Percentiles rank a stretch among this genome's conserved stretches.
Conservation (phyloP, 2,329 filamentous ascomycete genomes). For the Monosporascus sp. region DNA sequence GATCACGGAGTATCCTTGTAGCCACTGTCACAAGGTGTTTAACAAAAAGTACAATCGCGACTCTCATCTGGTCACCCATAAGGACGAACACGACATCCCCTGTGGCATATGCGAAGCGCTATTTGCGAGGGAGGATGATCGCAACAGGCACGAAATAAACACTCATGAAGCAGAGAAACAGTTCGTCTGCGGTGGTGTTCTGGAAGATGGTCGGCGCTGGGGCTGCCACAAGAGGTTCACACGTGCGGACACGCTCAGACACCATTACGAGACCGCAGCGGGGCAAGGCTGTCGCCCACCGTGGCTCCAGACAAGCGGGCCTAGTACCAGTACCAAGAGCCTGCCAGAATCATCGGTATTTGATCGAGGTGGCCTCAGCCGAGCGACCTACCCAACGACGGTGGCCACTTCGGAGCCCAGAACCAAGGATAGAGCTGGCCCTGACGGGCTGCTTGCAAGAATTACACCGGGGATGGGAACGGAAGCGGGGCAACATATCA, state of each 20-base stretch:
- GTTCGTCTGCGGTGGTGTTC: conserved; percentile 1
- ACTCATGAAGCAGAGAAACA: not conserved
- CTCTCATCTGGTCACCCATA: conserved; percentile 1
- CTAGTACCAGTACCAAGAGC: no score
- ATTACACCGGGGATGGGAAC: no score
- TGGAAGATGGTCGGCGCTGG: conserved; percentile 1
- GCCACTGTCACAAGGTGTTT: conserved; percentile 1
- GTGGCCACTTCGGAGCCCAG: no score
- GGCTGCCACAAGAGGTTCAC: conserved; percentile 2
- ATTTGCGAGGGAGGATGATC: not conserved
- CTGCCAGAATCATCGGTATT: no score
- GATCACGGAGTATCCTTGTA: conserved; percentile 1
- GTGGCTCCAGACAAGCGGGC: no score
- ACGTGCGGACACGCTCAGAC: conserved; percentile 1
- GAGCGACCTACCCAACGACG: no score
- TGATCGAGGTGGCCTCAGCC: no score
- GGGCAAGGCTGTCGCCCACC: not conserved
- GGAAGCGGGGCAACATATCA: no score
- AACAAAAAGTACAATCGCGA: not conserved
- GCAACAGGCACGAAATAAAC: not conserved
- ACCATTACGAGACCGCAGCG: conserved; percentile 1
- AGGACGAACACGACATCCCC: not conserved
- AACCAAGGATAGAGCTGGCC: no score
- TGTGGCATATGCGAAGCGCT: not conserved
- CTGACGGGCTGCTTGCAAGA: no score